Evolutionary conservation across 495 filamentous ascomycete genomes (phyloP).

Genomic region (Hapsidospora chrysogenum): DNA sequence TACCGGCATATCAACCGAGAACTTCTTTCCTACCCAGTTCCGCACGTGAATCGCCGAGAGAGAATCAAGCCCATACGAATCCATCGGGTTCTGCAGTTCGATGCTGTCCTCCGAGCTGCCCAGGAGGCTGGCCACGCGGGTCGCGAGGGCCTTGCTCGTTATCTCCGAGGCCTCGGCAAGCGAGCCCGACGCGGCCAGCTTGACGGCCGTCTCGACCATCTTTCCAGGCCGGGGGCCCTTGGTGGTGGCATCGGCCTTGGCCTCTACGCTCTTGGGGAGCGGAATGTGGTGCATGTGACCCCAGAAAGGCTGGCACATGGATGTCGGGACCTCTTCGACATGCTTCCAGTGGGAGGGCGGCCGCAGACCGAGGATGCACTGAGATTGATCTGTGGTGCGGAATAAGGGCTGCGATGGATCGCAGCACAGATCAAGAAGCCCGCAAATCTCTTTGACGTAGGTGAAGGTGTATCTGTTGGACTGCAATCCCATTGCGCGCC

Average conservation of each 20-base stretch:
- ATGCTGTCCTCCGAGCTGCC: neutral
- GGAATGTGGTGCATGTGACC: neutral
- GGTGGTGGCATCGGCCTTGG: neutral
- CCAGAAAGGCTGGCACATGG: neutral
- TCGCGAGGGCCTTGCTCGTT: constrained; percentile 1
- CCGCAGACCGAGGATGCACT: neutral
- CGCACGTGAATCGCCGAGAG: constrained; percentile 1
- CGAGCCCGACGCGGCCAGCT: neutral
- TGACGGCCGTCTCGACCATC: neutral
- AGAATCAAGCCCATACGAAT: constrained; percentile 2
- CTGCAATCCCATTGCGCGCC: neutral
- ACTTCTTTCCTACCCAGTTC: constrained; percentile 2
- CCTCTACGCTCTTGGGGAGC: neutral
- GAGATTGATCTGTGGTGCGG: neutral
- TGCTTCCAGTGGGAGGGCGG: neutral
- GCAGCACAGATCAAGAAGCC: neutral
- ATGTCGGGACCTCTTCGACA: neutral
- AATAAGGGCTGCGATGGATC: neutral
- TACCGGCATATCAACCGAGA: constrained; percentile 1
- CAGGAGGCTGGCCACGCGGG: neutral
- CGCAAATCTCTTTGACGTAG: neutral
- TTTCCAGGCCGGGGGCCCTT: too few relatives aligned
- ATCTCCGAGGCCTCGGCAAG: neutral
- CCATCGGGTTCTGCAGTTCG: constrained; percentile 1
- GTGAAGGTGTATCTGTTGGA: neutral